These are phyloP conservation scores for Begonia masoniana DNA, from an alignment of 306 rosid species.

Conservation along the genomic window DNA sequence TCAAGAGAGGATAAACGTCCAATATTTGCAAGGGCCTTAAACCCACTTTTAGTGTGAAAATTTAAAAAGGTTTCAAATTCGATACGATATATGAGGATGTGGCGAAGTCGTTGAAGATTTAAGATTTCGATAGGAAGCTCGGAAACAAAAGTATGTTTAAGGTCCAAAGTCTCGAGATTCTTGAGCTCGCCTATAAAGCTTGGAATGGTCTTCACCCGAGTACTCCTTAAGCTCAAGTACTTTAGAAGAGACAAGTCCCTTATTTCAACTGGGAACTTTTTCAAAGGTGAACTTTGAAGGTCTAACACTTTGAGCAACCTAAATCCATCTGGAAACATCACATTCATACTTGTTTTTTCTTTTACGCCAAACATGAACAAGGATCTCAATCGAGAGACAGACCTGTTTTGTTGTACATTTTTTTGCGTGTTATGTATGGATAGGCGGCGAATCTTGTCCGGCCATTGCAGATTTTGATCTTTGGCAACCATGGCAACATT, in stretches of 20 bases:
- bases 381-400: constrained; percentile 1
- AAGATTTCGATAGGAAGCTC: constrained; percentile 37
- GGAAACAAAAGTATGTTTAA: constrained; percentile 24
- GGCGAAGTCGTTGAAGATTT: constrained; percentile 33
- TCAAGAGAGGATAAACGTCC: constrained; percentile 28
- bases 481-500: constrained; percentile 4
- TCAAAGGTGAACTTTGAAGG: neutral
- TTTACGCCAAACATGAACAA: constrained; percentile 2
- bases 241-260: constrained; percentile 6
- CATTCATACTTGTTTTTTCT: neutral
- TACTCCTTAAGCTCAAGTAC: constrained; percentile 31
- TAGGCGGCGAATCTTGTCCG: constrained; percentile 5
- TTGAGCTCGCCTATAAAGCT: constrained; percentile 26
- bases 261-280: neutral
- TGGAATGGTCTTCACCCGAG: constrained; percentile 29
- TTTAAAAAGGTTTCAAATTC: constrained; percentile 15
- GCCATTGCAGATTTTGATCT: neutral
- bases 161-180: constrained; percentile 38
- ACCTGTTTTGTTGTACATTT: neutral
- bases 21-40: constrained; percentile 17
- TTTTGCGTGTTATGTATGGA: constrained; percentile 3
- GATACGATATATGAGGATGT: constrained; percentile 27
- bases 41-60: constrained; percentile 25
- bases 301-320: neutral
- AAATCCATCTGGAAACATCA: neutral